A percentile compares a stretch with the other conserved stretches of the same genome.
Conservation (phyloP, 257 asterid genomes). For the Solanum infundibuliforme region DNA sequence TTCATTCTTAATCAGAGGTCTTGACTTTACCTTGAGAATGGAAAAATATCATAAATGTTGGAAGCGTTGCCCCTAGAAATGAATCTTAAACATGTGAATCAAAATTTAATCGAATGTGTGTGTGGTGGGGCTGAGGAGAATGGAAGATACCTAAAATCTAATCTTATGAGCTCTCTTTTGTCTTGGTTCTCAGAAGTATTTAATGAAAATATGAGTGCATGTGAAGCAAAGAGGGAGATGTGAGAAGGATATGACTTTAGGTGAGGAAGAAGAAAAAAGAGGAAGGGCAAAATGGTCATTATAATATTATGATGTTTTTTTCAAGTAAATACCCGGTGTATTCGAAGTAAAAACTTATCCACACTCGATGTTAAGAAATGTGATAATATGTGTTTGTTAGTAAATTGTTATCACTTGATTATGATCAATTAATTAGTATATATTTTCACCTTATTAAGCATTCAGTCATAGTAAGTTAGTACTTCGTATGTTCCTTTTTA, state of each 20-base stretch:
- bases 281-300: not conserved
- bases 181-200: constrained; percentile 15
- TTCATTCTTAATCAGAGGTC: not conserved
- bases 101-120: not conserved
- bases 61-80: accelerated
- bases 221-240: constrained; percentile 23
- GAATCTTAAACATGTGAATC: not conserved
- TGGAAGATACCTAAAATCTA: constrained; percentile 4
- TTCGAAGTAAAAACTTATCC: not conserved
- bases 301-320: not conserved
- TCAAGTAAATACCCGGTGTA: not conserved
- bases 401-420: too few relatives aligned
- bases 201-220: constrained; percentile 37
- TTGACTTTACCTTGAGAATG: not conserved
- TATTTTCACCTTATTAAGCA: not conserved
- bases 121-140: not conserved
- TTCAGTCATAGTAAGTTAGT: not conserved
- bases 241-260: not conserved
- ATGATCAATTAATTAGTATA: too few relatives aligned
- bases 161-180: constrained; percentile 10
- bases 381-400: not conserved
- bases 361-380: not conserved
- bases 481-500: not conserved
- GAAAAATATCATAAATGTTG: not conserved
- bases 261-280: not conserved